These are phyloP conservation scores for Diaporthe capsici DNA, from an alignment of 2,329 filamentous ascomycete genomes.

Conservation along the genomic window DNA sequence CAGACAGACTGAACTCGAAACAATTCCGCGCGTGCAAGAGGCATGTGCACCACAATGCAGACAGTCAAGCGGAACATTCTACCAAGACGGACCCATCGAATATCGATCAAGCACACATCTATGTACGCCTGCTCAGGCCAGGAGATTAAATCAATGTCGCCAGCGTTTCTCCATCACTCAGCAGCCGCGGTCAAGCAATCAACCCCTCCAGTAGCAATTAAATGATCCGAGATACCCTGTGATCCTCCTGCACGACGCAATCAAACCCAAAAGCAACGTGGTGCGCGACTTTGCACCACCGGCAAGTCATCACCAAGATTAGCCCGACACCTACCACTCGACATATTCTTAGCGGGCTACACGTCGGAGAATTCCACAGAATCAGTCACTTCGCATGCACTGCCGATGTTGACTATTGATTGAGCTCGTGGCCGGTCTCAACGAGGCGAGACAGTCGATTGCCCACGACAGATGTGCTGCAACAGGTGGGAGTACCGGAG, in stretches of 20 bases:
- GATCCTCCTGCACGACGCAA: conserved; percentile 30
- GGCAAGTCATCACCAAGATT: not conserved
- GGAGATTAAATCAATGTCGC: conserved; percentile 30
- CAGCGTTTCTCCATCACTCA: conserved; percentile 14
- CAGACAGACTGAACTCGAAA: not conserved
- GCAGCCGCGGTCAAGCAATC: conserved; percentile 13
- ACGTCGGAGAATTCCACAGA: conserved; percentile 10
- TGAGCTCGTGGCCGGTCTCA: not conserved
- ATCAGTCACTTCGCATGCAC: not conserved
- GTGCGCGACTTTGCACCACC: conserved; percentile 7
- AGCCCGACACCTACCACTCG: not conserved
- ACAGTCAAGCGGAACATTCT: too few relatives aligned
- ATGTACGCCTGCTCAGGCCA: not conserved
- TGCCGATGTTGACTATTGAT: not conserved
- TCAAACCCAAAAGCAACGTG: conserved; percentile 19
- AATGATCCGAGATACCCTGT: conserved; percentile 26
- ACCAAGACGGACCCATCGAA: not conserved
- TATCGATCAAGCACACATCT: not conserved
- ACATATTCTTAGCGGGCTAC: not conserved
- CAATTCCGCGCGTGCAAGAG: not conserved
- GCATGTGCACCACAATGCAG: not conserved
- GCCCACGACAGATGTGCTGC: not conserved
- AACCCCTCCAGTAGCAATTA: conserved; percentile 11
- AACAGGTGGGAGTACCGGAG: not conserved
- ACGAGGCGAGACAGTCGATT: not conserved